Evolutionary conservation across 768 basidiomycete genomes (phyloP).

Genomic region (Hericium rajendrae): DNA sequence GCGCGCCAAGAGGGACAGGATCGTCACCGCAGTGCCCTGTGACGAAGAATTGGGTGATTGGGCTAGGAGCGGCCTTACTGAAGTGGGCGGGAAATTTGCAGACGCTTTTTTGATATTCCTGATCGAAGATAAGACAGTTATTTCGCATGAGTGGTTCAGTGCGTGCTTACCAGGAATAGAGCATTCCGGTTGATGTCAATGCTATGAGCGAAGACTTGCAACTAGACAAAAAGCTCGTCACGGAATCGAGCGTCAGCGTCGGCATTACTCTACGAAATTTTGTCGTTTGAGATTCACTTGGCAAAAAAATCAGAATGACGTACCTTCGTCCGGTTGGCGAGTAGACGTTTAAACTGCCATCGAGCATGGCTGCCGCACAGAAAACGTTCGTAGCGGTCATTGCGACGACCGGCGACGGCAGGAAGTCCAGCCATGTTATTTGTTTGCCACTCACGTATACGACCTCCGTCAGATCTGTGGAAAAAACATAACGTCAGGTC

Average conservation of each 20-base stretch:
- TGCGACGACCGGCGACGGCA: conserved; percentile 62
- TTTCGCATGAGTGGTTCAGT: too few relatives aligned
- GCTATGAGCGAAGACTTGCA: conserved; percentile 56
- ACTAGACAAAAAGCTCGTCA: conserved; percentile 60
- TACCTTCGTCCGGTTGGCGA: conserved; percentile 78
- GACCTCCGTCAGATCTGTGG: conserved; percentile 59
- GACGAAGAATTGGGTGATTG: conserved; percentile 34
- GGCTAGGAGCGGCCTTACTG: conserved; percentile 49
- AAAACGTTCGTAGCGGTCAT: conserved; percentile 56
- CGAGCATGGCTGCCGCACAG: conserved; percentile 69
- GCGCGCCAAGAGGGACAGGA: conserved; percentile 58
- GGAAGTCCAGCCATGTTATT: conserved; percentile 84
- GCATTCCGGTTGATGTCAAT: conserved; percentile 59
- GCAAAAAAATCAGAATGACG: conserved; percentile 13
- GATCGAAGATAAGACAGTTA: background rate
- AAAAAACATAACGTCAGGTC: background rate
- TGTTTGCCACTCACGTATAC: conserved; percentile 53
- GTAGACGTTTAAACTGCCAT: conserved; percentile 78
- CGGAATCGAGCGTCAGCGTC: conserved; percentile 60
- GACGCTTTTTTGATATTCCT: conserved; percentile 72
- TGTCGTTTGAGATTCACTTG: background rate
- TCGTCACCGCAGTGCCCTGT: conserved; percentile 25
- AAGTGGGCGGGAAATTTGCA: conserved; percentile 56
- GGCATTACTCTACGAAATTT: conserved; percentile 55
- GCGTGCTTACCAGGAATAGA: conserved; percentile 63